Conservation (phyloP, 768 basidiomycete genomes). For the Phaffia tasmanica region DNA sequence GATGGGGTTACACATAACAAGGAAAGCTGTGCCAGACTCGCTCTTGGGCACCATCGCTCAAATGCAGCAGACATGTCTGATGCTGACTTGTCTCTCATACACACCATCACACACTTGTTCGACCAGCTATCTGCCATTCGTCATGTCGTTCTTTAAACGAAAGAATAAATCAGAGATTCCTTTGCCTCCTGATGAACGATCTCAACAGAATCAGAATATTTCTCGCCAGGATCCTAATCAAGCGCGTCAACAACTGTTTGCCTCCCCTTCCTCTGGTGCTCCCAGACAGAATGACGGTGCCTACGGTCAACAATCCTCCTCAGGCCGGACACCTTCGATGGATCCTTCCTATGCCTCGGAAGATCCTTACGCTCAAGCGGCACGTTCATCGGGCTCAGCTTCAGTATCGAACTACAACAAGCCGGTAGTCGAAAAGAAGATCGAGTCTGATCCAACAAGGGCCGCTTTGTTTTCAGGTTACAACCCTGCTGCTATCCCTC, state of each 20-base stretch:
- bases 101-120: too few species aligned
- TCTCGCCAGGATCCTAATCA: neutral
- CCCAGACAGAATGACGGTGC: too few species aligned
- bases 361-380: conserved; percentile 16
- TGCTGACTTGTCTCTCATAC: too few species aligned
- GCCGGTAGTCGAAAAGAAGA: neutral
- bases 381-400: neutral
- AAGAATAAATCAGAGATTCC: conserved; percentile 21
- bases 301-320: neutral
- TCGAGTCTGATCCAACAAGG: conserved; percentile 16
- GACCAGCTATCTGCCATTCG: too few species aligned
- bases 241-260: neutral
- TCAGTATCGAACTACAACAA: neutral
- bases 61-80: too few species aligned
- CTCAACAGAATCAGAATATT: neutral
- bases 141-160: conserved; percentile 18
- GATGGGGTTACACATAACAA: too few species aligned
- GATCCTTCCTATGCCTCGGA: conserved; percentile 17
- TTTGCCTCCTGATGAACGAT: conserved; percentile 10
- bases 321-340: conserved; percentile 6
- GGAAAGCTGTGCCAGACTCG: too few species aligned
- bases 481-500: conserved; percentile 21
- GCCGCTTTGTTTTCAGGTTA: conserved; percentile 24
- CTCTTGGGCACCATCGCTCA: too few species aligned
- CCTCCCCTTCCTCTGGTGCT: neutral